Conservation (phyloP, 2,329 filamentous ascomycete species). For the Apiospora sp. region DNA sequence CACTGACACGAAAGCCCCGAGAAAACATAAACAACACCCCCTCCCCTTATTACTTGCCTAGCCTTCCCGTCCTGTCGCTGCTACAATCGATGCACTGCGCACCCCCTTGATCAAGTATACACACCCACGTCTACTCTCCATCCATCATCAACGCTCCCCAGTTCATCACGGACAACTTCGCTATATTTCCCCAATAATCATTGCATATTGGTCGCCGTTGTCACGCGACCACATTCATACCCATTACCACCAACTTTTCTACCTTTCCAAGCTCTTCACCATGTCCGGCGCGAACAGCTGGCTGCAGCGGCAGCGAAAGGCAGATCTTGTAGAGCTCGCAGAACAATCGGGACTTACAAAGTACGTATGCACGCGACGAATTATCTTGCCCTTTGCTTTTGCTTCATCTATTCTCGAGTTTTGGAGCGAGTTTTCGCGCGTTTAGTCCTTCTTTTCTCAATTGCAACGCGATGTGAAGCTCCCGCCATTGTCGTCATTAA, state of each 20-base stretch:
- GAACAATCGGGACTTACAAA: constrained; percentile 73
- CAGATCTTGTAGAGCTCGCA: constrained; percentile 78
- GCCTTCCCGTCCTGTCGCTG: constrained; percentile 15
- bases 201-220: constrained; percentile 43
- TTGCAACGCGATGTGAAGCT: constrained; percentile 14
- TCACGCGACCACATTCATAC: constrained; percentile 42
- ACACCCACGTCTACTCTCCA: neutral
- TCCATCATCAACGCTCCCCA: neutral
- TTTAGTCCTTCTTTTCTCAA: constrained; percentile 23
- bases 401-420: constrained; percentile 8
- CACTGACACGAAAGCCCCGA: constrained; percentile 2
- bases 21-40: constrained; percentile 20
- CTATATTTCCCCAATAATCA: constrained; percentile 31
- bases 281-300: constrained; percentile 75
- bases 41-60: neutral
- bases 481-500: constrained; percentile 6
- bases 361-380: constrained; percentile 60
- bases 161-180: neutral
- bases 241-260: constrained; percentile 29
- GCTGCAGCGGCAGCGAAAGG: constrained; percentile 84
- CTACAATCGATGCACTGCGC: constrained; percentile 3
- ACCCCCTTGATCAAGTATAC: constrained; percentile 20
- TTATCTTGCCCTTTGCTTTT: neutral
- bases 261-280: constrained; percentile 41
- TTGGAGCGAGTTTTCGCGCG: constrained; percentile 13